Evolutionary conservation across 805 yeast genomes (phyloP), one percentile per base, ranked within the genome.

Genomic region (Danielia reshetovae): DNA sequence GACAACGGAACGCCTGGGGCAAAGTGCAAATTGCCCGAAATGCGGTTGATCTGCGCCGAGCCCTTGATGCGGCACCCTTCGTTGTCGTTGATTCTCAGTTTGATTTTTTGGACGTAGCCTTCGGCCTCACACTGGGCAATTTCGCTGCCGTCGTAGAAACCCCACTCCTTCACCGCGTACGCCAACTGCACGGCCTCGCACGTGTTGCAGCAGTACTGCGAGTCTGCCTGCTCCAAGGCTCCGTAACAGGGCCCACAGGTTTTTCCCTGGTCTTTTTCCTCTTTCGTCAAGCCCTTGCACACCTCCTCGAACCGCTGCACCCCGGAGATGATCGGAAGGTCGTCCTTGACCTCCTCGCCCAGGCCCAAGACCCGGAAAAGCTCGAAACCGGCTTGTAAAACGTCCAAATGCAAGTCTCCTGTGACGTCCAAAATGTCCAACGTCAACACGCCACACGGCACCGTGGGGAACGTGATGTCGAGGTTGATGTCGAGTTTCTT

Each of bases 51-150:
- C 47, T 76, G 67, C 5, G 94, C 81, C 15, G 74, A 68, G 19
- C 98, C 98, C 43, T 74, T 72, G 26, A 93, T 70, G 45, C 95
- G 74, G 61, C 98, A 93, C 18, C 98, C 98, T 62, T 90, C 96
- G 34, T 56, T 55, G 33, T 46, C 40, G 38, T 69, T 54, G 34
- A 85, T 62, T 49, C 81, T 72, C 11, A 69, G 72, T 32, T 66
- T 70, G 34, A 89, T 59, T 27, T 63, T 68, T n/a, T 65, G 52
- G 18, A 86, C 94, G 57, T 85, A 88, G 5, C 95, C 93, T 57
- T 87, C 96, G 10, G 65, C 67, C 55, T 86, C 96, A 72, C 98
- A 90, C 61, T 90, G 97, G 43, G 79, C 86, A 39, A 93, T 78
- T 39, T 85, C 79, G 36, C 74, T 67, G 39, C 97, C 97, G 57